These are phyloP conservation scores for Salicornia ramosissima DNA, from an alignment of 148 eudicot genomes.

Conservation along the genomic window DNA sequence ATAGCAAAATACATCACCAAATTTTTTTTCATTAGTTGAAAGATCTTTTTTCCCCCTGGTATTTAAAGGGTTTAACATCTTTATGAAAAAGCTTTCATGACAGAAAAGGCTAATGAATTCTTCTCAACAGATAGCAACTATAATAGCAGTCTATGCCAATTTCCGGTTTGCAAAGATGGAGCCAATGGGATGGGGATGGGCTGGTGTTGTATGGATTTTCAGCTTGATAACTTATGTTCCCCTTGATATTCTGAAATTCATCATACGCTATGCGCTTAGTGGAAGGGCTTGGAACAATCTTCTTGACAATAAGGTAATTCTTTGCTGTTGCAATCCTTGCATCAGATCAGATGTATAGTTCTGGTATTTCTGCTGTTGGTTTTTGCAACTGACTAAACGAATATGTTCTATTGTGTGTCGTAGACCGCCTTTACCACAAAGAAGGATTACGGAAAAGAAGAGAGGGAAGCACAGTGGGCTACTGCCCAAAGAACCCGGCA, in stretches of 20 bases:
- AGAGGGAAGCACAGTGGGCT: slow-evolving; percentile 74
- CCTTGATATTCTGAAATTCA: slow-evolving; percentile 55
- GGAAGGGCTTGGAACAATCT: slow-evolving; percentile 65
- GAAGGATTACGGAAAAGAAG: slow-evolving; percentile 63
- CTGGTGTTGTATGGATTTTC: slow-evolving; percentile 59
- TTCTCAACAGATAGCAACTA: slow-evolving; percentile 49
- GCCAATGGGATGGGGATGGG: slow-evolving; percentile 78
- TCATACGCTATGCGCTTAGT: slow-evolving; percentile 46
- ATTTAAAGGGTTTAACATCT: neutral
- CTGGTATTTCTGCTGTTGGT: neutral
- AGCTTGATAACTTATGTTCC: slow-evolving; percentile 53
- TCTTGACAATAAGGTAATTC: slow-evolving; percentile 45
- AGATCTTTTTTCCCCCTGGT: no score
- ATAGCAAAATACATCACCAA: neutral
- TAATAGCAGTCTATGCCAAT: slow-evolving; percentile 54
- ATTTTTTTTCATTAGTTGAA: no score
- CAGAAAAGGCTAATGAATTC: neutral
- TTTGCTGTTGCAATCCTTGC: neutral
- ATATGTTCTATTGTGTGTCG: neutral
- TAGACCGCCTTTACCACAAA: slow-evolving; percentile 71
- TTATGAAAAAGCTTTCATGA: neutral
- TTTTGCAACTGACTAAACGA: neutral
- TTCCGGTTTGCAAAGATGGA: slow-evolving; percentile 49
- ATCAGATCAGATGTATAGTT: neutral
- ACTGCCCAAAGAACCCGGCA: slow-evolving; percentile 58